Evolutionary conservation across 2,329 filamentous ascomycete species (phyloP).

Genomic region (Fusarium lyarnte): DNA sequence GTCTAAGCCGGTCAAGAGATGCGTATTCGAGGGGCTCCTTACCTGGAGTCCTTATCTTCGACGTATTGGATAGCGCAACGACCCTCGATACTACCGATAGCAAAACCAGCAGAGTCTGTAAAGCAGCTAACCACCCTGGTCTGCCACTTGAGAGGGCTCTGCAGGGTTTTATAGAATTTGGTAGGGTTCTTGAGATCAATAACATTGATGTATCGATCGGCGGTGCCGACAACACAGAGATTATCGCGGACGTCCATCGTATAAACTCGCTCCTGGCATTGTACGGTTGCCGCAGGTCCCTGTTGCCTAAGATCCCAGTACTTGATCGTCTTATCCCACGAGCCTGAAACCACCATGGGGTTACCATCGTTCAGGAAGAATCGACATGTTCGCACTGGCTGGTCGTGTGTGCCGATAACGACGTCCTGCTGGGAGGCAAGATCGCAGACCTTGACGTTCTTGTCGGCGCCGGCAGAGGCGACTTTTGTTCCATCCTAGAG

Average conservation of each 20-base stretch:
- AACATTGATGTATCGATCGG: slow-evolving; percentile 95
- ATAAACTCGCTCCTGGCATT: slow-evolving; percentile 83
- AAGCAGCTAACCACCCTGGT: slow-evolving; percentile 96
- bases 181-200: slow-evolving; percentile 88
- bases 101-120: slow-evolving; percentile 88
- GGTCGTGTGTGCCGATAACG: slow-evolving; percentile 86
- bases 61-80: slow-evolving; percentile 98
- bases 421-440: slow-evolving; percentile 72
- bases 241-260: slow-evolving; percentile 91
- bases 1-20: neutral
- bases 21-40: slow-evolving; percentile 55
- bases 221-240: slow-evolving; percentile 89
- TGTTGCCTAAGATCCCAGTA: slow-evolving; percentile 84
- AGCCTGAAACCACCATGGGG: slow-evolving; percentile 90
- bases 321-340: slow-evolving; percentile 90
- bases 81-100: slow-evolving; percentile 95
- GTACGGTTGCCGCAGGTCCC: slow-evolving; percentile 71
- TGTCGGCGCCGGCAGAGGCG: slow-evolving; percentile 88
- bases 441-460: slow-evolving; percentile 88
- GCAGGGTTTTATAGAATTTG: slow-evolving; percentile 94
- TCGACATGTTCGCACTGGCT: slow-evolving; percentile 79
- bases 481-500: slow-evolving; percentile 87
- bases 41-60: slow-evolving; percentile 90
- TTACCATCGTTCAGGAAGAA: slow-evolving; percentile 78
- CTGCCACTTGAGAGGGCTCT: slow-evolving; percentile 98